Percentiles rank a stretch among this genome's conserved stretches.
Conservation (phyloP, 1,284 basidiomycete genomes). For the Papiliotrema flavescens region DNA sequence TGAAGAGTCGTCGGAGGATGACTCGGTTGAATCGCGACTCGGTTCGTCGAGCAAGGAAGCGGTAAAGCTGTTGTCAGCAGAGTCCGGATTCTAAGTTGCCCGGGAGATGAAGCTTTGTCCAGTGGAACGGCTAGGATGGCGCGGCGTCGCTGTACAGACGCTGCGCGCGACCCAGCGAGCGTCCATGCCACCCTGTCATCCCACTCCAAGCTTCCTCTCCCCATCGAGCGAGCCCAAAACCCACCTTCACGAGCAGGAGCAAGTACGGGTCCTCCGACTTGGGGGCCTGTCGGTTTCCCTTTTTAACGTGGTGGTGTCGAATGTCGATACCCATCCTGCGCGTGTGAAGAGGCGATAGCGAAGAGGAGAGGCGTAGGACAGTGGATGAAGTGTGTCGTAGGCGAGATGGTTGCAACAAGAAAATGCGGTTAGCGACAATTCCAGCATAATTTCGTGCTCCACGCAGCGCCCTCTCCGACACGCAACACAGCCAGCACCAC, state of each 20-base stretch:
- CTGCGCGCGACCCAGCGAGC: too few species aligned
- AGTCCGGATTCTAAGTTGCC: background rate
- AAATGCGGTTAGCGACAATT: slow-evolving; percentile 1
- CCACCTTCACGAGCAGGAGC: slow-evolving; percentile 94
- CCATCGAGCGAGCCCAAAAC: slow-evolving; percentile 16
- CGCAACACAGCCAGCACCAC: background rate
- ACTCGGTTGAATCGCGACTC: slow-evolving; percentile 97
- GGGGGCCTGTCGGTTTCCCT: slow-evolving; percentile 89
- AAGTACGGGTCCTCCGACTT: slow-evolving; percentile 99
- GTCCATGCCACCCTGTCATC: too few species aligned
- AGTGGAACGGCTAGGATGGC: background rate
- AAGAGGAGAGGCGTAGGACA: background rate
- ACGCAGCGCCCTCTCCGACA: background rate
- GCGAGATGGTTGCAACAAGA: background rate
- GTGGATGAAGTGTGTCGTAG: background rate
- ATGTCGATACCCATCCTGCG: slow-evolving; percentile 87
- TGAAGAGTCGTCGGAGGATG: slow-evolving; percentile 93
- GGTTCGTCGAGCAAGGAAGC: slow-evolving; percentile 96
- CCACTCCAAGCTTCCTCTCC: too few species aligned
- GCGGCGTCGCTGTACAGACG: background rate
- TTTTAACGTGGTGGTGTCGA: slow-evolving; percentile 97
- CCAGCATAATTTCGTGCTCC: background rate
- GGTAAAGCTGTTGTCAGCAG: slow-evolving; percentile 73
- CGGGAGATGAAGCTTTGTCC: background rate
- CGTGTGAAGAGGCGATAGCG: background rate